Base-by-base conservation (phyloP, 129 eudicot species). In the Tanacetum coccineum region DNA sequence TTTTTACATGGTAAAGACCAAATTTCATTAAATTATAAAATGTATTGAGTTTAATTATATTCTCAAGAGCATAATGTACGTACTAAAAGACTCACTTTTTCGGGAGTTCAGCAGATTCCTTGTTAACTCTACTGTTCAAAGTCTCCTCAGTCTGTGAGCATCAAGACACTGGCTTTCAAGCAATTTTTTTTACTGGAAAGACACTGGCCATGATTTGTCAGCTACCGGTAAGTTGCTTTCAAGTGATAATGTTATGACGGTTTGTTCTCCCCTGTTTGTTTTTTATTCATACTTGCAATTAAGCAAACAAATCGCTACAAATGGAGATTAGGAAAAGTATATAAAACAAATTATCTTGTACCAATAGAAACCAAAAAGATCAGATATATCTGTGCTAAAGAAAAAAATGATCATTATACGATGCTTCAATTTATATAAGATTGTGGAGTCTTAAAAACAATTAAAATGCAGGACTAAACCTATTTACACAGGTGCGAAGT, bases 51-150 rank as follows among this genome's bases (percentile, higher is more conserved):
- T 51, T 26, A 9, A 48, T 6, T 53, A 36, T 15, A 60, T 57
- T n/a, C 20, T 42, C 22, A 4, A 45, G 17, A 15, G 20, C 32
- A 40, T 28, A 19, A 66, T 56, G 21, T 73, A 56, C 20, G 0
- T 58, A 44, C 14, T 48, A 47, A 72, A 56, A 30, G 57, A 59
- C 90, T 63, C 74, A 89, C 96, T 86, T 89, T 56, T 86, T 76
- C 17, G 96, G 90, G 71, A 89, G 86, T 66, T 81, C 58, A 62
- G 62, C 70, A 55, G 59, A 66, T 78, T 86, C 82, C 28, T 59
- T 70, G 55, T 53, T 79, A 78, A 48, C 56, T 77, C 62, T 78
- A 17, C 18, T 14, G 28, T 75, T 69, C 19, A 82, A 59, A 15
- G 81, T 66, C 70, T 79, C 90, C 59, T 75, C 80, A 2, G 73